A percentile compares a stretch with the other conserved stretches of the same genome.
phyloP scores from a whole-genome alignment of 805 yeast species.

The Candida tallmaniae region DNA sequence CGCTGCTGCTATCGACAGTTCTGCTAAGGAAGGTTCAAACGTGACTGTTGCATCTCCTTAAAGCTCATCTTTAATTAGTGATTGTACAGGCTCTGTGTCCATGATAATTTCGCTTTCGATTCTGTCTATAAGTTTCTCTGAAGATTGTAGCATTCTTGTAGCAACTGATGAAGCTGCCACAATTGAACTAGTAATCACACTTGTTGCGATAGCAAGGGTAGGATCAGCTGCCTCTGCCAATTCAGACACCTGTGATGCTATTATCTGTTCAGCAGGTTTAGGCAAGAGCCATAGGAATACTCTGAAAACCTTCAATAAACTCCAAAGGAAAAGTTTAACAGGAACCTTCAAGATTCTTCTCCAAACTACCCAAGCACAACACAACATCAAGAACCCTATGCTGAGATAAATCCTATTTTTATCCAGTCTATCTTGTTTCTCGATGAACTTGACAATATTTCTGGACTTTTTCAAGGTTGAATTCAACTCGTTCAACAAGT shows the following conservation, averaged over 20 bases:
- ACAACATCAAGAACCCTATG: conserved; percentile 40
- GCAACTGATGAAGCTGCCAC: conserved; percentile 1
- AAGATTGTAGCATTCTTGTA: no score
- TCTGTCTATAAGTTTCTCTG: no score
- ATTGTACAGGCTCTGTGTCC: no score
- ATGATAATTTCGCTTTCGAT: no score
- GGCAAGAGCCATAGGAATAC: conserved; percentile 19
- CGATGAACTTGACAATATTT: conserved; percentile 46
- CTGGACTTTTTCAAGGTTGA: conserved; percentile 39
- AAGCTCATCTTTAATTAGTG: no score
- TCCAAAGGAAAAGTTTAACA: conserved; percentile 42
- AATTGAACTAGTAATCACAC: no score
- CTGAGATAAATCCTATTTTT: conserved; percentile 46
- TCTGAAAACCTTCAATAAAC: conserved; percentile 34
- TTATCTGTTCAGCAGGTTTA: background rate
- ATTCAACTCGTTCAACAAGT: conserved; percentile 37
- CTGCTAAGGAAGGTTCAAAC: conserved; percentile 47
- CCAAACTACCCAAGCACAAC: conserved; percentile 49
- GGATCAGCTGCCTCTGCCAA: no score
- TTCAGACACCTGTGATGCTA: background rate
- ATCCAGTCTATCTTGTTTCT: conserved; percentile 48
- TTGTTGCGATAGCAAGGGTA: no score
- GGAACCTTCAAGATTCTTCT: conserved; percentile 45
- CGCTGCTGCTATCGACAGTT: conserved; percentile 78
- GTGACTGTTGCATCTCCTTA: conserved; percentile 43